Conservation (phyloP, 208 protist genomes). For the Eutreptiella sp. region DNA sequence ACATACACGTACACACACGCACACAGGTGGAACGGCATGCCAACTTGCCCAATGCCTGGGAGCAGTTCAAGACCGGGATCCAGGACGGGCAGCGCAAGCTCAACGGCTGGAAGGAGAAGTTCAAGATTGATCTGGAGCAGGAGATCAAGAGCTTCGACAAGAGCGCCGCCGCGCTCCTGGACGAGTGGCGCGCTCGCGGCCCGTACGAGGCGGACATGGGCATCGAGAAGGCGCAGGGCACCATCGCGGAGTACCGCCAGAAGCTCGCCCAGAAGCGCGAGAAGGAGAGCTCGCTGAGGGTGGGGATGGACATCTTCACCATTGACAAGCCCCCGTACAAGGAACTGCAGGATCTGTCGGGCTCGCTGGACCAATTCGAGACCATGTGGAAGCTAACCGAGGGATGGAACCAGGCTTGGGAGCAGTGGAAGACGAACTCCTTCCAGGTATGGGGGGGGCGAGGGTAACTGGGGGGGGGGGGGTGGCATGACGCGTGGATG, state of each 20-base stretch:
- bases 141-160: conserved; percentile 73
- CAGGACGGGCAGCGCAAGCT: conserved; percentile 67
- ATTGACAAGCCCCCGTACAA: conserved; percentile 81
- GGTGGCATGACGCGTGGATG: no score
- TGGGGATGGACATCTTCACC: conserved; percentile 89
- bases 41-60: conserved; percentile 70
- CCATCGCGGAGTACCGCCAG: conserved; percentile 62
- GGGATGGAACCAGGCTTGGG: conserved; percentile 77
- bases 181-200: conserved; percentile 72
- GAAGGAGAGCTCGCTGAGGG: conserved; percentile 65
- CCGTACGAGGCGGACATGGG: conserved; percentile 58
- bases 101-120: conserved; percentile 86
- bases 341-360: conserved; percentile 71
- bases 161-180: conserved; percentile 60
- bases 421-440: conserved; percentile 73
- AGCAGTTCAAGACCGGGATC: conserved; percentile 72
- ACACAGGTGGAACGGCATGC: conserved; percentile 79
- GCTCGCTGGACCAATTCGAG: conserved; percentile 70
- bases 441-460: no score
- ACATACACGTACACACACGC: no score
- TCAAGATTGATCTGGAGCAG: conserved; percentile 81
- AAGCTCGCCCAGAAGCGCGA: conserved; percentile 58
- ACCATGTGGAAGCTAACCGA: conserved; percentile 80
- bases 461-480: no score
- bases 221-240: conserved; percentile 63